These are phyloP conservation scores for Lumnitzera littorea DNA, from an alignment of 345 rosid genomes.

Conservation along the genomic window DNA sequence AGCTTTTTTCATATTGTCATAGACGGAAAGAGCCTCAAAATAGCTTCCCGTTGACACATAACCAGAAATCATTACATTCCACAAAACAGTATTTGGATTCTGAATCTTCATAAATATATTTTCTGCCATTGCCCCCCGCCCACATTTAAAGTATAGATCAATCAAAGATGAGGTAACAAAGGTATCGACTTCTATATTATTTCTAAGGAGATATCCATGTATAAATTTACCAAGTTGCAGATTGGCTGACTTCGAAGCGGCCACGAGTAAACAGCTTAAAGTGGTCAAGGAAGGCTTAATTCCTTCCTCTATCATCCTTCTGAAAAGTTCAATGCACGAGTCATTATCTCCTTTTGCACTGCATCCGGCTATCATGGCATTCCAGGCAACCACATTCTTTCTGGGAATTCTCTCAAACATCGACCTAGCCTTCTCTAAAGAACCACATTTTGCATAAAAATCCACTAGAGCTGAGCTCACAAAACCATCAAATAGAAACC, in stretches of 20 bases:
- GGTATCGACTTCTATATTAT: slow-evolving; percentile 25
- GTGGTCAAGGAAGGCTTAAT: slow-evolving; percentile 44
- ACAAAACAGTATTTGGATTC: slow-evolving; percentile 21
- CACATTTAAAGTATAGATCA: slow-evolving; percentile 63
- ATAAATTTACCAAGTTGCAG: slow-evolving; percentile 45
- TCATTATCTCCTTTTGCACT: slow-evolving; percentile 38
- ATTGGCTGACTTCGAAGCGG: slow-evolving; percentile 51
- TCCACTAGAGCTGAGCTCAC: slow-evolving; percentile 66
- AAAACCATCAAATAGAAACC: slow-evolving; percentile 38
- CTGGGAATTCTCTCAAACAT: slow-evolving; percentile 37
- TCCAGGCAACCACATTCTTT: slow-evolving; percentile 57
- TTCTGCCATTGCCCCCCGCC: slow-evolving; percentile 42
- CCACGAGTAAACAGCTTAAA: slow-evolving; percentile 43
- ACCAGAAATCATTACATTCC: slow-evolving; percentile 75
- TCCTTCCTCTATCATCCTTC: slow-evolving; percentile 49
- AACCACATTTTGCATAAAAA: slow-evolving; percentile 61
- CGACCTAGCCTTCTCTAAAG: slow-evolving; percentile 45
- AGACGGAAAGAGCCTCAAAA: slow-evolving; percentile 40
- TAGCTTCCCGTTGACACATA: slow-evolving; percentile 37
- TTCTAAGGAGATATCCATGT: slow-evolving; percentile 48
- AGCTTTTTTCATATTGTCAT: slow-evolving; percentile 34
- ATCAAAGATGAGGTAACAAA: slow-evolving; percentile 34
- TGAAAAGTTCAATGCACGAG: slow-evolving; percentile 42
- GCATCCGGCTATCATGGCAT: slow-evolving; percentile 48
- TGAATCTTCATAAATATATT: slow-evolving; percentile 29